Percentiles rank a stretch among this genome's conserved stretches.
Conservation (phyloP, 164 flowering plant species). For the Buxus sempervirens region DNA sequence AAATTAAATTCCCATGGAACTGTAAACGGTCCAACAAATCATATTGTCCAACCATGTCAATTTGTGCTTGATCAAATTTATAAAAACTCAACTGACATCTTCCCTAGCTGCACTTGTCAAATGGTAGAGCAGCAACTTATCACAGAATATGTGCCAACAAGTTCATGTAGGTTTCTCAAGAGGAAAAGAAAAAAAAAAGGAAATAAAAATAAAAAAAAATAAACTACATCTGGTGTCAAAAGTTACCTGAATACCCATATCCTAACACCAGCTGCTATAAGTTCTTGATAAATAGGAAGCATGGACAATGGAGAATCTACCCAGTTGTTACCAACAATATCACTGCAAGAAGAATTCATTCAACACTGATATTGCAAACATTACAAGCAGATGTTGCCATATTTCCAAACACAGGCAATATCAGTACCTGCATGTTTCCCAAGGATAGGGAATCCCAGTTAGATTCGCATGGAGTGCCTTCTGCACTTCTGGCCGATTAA, state of each 20-base stretch:
- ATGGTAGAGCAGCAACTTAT: not conserved
- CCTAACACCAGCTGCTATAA: constrained; percentile 71
- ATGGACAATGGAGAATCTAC: constrained; percentile 77
- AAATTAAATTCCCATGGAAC: too few species aligned
- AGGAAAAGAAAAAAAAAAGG: not conserved
- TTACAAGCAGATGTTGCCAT: not conserved
- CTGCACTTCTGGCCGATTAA: constrained; percentile 91
- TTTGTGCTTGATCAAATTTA: too few species aligned
- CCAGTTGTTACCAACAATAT: constrained; percentile 73
- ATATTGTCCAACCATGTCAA: too few species aligned
- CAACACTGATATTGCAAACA: not conserved
- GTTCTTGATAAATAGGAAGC: constrained; percentile 88
- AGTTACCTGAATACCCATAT: constrained; percentile 90
- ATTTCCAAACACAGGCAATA: not conserved
- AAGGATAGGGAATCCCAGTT: constrained; percentile 66
- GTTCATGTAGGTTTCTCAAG: not conserved
- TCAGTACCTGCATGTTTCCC: constrained; percentile 82
- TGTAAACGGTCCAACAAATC: too few species aligned
- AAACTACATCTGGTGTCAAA: not conserved
- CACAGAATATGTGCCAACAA: not conserved
- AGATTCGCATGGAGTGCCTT: constrained; percentile 83
- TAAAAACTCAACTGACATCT: not conserved
- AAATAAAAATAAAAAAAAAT: too few species aligned
- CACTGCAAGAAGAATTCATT: constrained; percentile 40
- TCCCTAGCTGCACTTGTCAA: too few species aligned